Conservation (phyloP, 2,329 filamentous ascomycete species). For the Colletotrichum zoysiae region DNA sequence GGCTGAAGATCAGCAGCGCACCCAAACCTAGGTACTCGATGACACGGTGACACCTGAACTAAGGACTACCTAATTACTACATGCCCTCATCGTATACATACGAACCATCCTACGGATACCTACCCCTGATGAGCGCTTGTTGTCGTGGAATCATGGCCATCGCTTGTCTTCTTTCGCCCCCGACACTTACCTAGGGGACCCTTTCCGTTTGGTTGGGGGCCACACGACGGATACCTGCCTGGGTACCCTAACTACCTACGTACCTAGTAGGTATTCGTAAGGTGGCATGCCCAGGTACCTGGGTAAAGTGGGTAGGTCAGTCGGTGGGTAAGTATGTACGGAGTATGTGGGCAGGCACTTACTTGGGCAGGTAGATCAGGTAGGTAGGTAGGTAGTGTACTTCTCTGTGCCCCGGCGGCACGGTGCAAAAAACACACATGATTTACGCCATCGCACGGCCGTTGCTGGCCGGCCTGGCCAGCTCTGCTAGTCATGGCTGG, state of each 20-base stretch:
- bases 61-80: neutral
- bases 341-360: too few relatives aligned
- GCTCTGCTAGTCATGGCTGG: conserved; percentile 25
- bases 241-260: too few relatives aligned
- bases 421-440: conserved; percentile 5
- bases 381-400: neutral
- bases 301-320: too few relatives aligned
- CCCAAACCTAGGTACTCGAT: conserved; percentile 9
- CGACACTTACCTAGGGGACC: neutral
- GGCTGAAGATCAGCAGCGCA: conserved; percentile 8
- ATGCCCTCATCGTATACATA: too few relatives aligned
- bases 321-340: too few relatives aligned
- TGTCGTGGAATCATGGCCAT: conserved; percentile 15
- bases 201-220: neutral
- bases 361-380: neutral
- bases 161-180: neutral
- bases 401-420: neutral
- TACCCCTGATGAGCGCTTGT: conserved; percentile 21
- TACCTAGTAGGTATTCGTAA: too few relatives aligned
- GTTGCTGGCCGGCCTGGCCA: neutral
- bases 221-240: too few relatives aligned
- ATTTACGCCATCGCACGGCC: conserved; percentile 22
- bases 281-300: too few relatives aligned
- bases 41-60: neutral
- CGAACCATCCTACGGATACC: neutral